Evolutionary conservation across 495 filamentous ascomycete genomes (phyloP).

Genomic region (Xylaria telfairii): DNA sequence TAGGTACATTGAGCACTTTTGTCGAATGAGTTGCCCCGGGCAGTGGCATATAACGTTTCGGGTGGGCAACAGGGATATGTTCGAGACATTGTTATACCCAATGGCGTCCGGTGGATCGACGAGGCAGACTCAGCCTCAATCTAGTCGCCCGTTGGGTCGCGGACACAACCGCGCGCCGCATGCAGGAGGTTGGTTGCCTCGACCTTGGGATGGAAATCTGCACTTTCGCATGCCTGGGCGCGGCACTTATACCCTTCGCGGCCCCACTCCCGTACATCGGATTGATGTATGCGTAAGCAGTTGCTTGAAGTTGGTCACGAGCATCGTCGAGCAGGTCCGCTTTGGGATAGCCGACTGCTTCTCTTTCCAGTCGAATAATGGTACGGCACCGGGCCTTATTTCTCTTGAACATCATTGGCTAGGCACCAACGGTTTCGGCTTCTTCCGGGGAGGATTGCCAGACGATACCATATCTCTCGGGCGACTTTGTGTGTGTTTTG

Average conservation of each 20-base stretch:
- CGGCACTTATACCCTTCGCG: slow-evolving; percentile 1
- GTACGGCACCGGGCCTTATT: background rate
- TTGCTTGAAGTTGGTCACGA: slow-evolving; percentile 5
- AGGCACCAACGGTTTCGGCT: background rate
- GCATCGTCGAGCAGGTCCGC: slow-evolving; percentile 9
- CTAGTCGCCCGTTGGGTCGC: slow-evolving; percentile 14
- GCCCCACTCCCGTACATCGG: slow-evolving; percentile 25
- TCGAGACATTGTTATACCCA: slow-evolving; percentile 1
- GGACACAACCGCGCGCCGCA: slow-evolving; percentile 4
- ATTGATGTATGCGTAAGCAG: slow-evolving; percentile 12
- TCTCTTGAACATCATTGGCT: background rate
- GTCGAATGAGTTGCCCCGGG: background rate
- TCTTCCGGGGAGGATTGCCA: background rate
- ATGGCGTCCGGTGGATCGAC: slow-evolving; percentile 20
- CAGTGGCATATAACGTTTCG: slow-evolving; percentile 15
- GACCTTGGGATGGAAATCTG: slow-evolving; percentile 11
- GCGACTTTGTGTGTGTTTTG: background rate
- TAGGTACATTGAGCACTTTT: background rate
- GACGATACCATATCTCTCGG: background rate
- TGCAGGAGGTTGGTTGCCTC: slow-evolving; percentile 28
- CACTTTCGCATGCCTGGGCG: slow-evolving; percentile 25
- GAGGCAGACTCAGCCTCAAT: slow-evolving; percentile 26
- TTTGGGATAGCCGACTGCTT: background rate
- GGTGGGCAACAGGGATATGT: slow-evolving; percentile 16
- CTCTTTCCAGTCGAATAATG: slow-evolving; percentile 10